phyloP scores from a whole-genome alignment of 495 filamentous ascomycete species.

The Aspergillus conjunctus region DNA sequence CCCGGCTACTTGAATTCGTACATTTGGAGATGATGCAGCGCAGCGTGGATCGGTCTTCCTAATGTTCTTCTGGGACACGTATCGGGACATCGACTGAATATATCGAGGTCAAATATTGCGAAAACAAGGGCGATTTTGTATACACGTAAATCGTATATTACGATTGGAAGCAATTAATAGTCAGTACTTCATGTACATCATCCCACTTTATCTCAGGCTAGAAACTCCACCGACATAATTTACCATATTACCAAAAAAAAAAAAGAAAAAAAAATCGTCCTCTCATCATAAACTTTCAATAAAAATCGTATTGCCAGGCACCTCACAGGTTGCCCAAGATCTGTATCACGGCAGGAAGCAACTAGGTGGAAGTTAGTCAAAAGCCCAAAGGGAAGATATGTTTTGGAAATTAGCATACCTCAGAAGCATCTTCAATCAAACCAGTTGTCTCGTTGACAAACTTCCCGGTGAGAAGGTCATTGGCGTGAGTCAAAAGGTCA shows the following conservation, averaged over 20 bases:
- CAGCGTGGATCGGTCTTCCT: too few relatives aligned
- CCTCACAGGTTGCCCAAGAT: slow-evolving; percentile 33
- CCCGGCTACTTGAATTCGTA: too few relatives aligned
- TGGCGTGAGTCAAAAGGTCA: slow-evolving; percentile 42
- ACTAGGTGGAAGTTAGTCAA: slow-evolving; percentile 21
- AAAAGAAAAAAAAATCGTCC: slow-evolving; percentile 20
- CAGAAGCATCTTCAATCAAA: slow-evolving; percentile 52
- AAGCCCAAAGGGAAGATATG: slow-evolving; percentile 9
- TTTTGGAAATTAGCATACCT: slow-evolving; percentile 37
- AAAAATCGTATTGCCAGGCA: not conserved
- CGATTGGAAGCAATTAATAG: too few relatives aligned
- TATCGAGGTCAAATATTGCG: too few relatives aligned
- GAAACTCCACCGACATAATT: slow-evolving; percentile 18
- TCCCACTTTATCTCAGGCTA: not conserved
- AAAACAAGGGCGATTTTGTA: too few relatives aligned
- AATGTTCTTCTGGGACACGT: too few relatives aligned
- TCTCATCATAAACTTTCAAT: slow-evolving; percentile 20
- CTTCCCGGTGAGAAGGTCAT: slow-evolving; percentile 39
- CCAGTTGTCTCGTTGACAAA: slow-evolving; percentile 51
- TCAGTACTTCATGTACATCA: not conserved
- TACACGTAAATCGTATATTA: too few relatives aligned
- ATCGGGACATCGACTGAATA: too few relatives aligned
- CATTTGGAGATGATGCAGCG: too few relatives aligned
- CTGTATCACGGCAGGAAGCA: slow-evolving; percentile 35
- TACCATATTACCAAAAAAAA: slow-evolving; percentile 20